Evolutionary conservation across 2,329 filamentous ascomycete genomes (phyloP), one percentile per base, ranked within the genome.

Genomic region (Alternaria atra): DNA sequence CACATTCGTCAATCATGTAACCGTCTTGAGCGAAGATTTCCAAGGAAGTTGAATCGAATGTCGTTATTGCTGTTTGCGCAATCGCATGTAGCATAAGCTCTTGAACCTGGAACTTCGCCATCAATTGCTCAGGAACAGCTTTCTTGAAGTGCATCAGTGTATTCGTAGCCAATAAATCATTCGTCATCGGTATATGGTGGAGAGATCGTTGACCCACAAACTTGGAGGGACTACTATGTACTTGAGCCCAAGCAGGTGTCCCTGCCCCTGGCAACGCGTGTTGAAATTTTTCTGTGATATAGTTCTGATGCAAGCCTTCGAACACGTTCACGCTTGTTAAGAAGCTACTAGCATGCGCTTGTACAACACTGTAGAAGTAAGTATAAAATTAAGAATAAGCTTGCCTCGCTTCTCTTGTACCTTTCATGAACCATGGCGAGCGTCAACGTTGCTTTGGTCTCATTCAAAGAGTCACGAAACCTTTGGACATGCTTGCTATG

Each of bases 21-120:
- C 56, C 59, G 12, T 67, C 64, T 30, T 63, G 56, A 9, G 64
- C 56, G 40, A 63, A 54, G n/a, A 67, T 64, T 8, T 65, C 62
- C 9, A 65, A 25, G 2, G 62, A 67, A 3, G 51, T 59, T 30
- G 64, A 37, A 17, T 63, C 37, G 20, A 67, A 63, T 6, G 30
- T 59, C 1, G 61, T 51, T 5, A 65, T 42, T 5, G 59, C 59
- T 5, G 59, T 65, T 12, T 56, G 54, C n/a, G 44, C 50, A 5
- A 65, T 65, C 5, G 57, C 43, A 20, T 63, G 55, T 2, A 67
- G 15, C 61, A 65, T 63, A 6, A 67, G 54, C 37, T 67, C 56
- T 10, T 63, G n/a, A n/a, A n/a, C n/a, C n/a, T n/a, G n/a, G 51
- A 43, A 13, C 39, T 32, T 23, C 35, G 7, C 17, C 7, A 46